Evolutionary conservation across 192 early-diverging fungal genomes (phyloP).

Genomic region (Haplosporangium gracile): DNA sequence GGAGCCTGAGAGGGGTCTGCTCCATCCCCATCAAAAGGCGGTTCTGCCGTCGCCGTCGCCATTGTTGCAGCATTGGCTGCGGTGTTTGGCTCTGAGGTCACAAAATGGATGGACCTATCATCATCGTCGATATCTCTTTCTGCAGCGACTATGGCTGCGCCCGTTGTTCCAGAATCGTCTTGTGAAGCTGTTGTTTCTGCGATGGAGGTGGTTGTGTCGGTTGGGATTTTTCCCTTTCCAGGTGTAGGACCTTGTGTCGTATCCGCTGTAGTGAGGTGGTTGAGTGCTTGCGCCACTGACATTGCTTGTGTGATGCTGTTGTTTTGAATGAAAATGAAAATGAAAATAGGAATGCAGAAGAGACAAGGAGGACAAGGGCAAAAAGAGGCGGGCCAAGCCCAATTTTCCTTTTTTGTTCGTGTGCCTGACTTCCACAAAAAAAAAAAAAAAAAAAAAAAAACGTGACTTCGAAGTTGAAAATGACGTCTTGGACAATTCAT

Average conservation of each 20-base stretch:
- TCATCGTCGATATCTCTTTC: neutral
- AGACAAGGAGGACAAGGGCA: neutral
- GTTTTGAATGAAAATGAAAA: neutral
- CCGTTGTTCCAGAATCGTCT: neutral
- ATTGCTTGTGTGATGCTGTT: neutral
- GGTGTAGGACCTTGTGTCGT: neutral
- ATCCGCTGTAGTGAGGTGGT: neutral
- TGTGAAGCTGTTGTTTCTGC: neutral
- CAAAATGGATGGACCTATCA: neutral
- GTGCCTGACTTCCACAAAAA: too few species aligned
- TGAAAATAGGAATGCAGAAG: neutral
- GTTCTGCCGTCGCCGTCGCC: neutral
- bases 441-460: too few species aligned
- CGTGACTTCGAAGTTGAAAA: too few species aligned
- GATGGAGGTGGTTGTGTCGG: neutral
- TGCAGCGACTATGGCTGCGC: neutral
- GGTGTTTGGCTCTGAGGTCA: neutral
- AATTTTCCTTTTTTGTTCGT: too few species aligned
- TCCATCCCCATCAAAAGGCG: constrained; percentile 34
- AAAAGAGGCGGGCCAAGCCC: too few species aligned
- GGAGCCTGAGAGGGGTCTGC: constrained; percentile 14
- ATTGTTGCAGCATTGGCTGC: neutral
- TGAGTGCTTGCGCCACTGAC: neutral
- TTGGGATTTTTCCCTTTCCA: neutral
- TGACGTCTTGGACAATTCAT: neutral